phyloP scores from a whole-genome alignment of 345 rosid species.

The Aegle marmelos region DNA sequence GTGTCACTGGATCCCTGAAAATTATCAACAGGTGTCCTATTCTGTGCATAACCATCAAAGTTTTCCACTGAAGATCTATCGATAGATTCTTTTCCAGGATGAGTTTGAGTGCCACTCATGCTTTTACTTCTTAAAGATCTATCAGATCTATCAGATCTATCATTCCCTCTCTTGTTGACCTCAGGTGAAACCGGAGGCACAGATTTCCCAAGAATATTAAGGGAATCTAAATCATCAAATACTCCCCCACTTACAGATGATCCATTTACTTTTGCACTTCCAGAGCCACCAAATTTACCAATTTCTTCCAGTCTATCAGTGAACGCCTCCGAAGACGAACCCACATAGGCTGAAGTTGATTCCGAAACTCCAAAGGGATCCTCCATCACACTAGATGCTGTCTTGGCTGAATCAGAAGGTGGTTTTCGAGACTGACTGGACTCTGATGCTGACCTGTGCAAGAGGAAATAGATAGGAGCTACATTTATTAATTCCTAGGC shows the following conservation, averaged over 20 bases:
- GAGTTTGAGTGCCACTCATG: constrained; percentile 34
- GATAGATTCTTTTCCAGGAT: constrained; percentile 37
- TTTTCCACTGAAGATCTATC: constrained; percentile 35
- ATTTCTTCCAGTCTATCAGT: constrained; percentile 50
- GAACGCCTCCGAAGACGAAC: constrained; percentile 36
- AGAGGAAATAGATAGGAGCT: neutral
- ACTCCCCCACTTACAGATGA: constrained; percentile 39
- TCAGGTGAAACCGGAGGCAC: constrained; percentile 45
- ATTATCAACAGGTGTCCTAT: constrained; percentile 38
- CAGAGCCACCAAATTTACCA: constrained; percentile 35
- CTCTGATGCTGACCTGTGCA: constrained; percentile 55
- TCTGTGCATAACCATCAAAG: constrained; percentile 34
- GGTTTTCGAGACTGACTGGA: constrained; percentile 36
- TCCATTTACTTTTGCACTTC: constrained; percentile 39
- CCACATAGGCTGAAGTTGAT: constrained; percentile 40
- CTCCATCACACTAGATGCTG: constrained; percentile 40
- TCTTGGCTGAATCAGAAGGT: constrained; percentile 34
- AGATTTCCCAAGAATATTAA: constrained; percentile 58
- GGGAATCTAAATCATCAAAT: constrained; percentile 66
- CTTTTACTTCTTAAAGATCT: constrained; percentile 48
- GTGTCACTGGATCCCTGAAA: constrained; percentile 45
- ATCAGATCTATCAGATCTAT: constrained; percentile 59
- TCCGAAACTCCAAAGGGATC: constrained; percentile 61
- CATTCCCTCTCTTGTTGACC: constrained; percentile 42
- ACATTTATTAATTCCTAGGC: neutral